phyloP scores from a whole-genome alignment of 768 basidiomycete species.

The Hortiboletus campestris region DNA sequence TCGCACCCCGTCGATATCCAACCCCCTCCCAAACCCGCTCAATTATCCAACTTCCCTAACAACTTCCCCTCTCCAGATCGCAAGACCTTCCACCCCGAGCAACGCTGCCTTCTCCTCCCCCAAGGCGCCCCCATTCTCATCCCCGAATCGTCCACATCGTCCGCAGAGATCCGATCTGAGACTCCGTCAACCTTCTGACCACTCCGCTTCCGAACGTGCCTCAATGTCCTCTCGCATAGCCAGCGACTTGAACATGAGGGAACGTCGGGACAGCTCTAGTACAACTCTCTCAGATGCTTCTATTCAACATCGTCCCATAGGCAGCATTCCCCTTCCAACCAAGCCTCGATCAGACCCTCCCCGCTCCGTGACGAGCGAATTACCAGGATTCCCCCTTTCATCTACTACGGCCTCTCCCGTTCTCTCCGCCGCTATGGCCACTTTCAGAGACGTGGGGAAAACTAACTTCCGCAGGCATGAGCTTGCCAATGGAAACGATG shows the following conservation, averaged over 20 bases:
- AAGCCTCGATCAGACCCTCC: slow-evolving; percentile 18
- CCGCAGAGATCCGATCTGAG: slow-evolving; percentile 69
- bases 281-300: slow-evolving; percentile 48
- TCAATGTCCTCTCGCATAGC: slow-evolving; percentile 43
- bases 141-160: slow-evolving; percentile 54
- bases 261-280: slow-evolving; percentile 50
- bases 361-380: slow-evolving; percentile 16
- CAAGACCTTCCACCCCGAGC: slow-evolving; percentile 52
- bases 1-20: slow-evolving; percentile 45
- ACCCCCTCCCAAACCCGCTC: slow-evolving; percentile 33
- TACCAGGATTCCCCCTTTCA: slow-evolving; percentile 20
- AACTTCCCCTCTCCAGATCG: slow-evolving; percentile 61
- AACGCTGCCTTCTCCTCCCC: slow-evolving; percentile 42
- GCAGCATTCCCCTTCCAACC: slow-evolving; percentile 18
- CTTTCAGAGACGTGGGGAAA: slow-evolving; percentile 59
- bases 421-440: slow-evolving; percentile 57
- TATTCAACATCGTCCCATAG: slow-evolving; percentile 31
- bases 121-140: slow-evolving; percentile 39
- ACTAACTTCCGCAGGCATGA: slow-evolving; percentile 52
- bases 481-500: slow-evolving; percentile 50
- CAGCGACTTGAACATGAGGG: slow-evolving; percentile 27
- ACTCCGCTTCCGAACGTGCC: slow-evolving; percentile 48
- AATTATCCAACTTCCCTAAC: slow-evolving; percentile 36
- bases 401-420: slow-evolving; percentile 43
- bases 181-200: slow-evolving; percentile 50